Conservation (phyloP, 1,284 basidiomycete genomes). For the Austroboletus niveus region DNA sequence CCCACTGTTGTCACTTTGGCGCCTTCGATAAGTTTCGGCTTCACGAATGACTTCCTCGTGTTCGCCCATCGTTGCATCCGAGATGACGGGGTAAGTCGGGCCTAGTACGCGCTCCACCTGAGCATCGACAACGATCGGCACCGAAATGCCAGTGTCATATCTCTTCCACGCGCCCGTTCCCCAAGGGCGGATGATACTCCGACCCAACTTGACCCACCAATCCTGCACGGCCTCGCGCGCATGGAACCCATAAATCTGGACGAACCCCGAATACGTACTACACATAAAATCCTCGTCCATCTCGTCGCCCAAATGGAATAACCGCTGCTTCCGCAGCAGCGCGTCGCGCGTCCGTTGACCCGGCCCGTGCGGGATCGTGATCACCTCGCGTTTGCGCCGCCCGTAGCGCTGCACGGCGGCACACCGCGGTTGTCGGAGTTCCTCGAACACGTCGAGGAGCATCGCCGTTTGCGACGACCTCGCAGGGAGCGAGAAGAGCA, state of each 20-base stretch:
- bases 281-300: slow-evolving; percentile 39
- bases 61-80: no score
- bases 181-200: slow-evolving; percentile 22
- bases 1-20: no score
- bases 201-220: slow-evolving; percentile 50
- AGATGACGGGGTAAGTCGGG: no score
- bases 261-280: slow-evolving; percentile 21
- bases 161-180: not conserved
- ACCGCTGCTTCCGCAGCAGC: slow-evolving; percentile 32
- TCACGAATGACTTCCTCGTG: no score
- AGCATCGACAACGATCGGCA: slow-evolving; percentile 9
- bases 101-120: slow-evolving; percentile 9
- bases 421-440: slow-evolving; percentile 45
- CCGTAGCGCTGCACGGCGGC: slow-evolving; percentile 38
- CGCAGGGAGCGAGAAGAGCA: slow-evolving; percentile 24
- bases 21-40: no score
- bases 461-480: slow-evolving; percentile 40
- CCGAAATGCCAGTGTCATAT: not conserved
- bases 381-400: slow-evolving; percentile 39
- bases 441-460: slow-evolving; percentile 49
- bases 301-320: slow-evolving; percentile 32
- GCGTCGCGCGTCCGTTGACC: slow-evolving; percentile 41
- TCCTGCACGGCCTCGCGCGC: slow-evolving; percentile 38
- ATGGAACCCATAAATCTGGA: no score
- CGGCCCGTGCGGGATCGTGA: slow-evolving; percentile 39